Base-by-base conservation (phyloP, 495 filamentous ascomycete genomes). In the Penicillium fimorum region DNA sequence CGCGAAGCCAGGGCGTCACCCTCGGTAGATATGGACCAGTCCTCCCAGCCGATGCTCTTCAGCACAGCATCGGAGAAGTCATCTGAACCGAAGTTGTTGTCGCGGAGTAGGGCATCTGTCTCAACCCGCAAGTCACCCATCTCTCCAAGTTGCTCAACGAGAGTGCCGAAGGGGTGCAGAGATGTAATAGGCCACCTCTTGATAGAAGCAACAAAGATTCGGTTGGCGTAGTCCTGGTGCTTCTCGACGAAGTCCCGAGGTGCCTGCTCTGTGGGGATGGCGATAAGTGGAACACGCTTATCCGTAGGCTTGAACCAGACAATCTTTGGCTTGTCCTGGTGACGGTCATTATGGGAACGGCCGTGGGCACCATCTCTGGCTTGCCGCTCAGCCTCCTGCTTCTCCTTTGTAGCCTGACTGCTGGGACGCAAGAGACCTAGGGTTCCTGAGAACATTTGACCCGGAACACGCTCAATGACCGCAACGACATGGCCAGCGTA, bases 281-380 rank as follows among this genome's bases (percentile, higher is more conserved):
- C 94, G 70, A 98, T 97, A 60, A 98, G 76, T 57, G 95, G 94
- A 43, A 98, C 94, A 64, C 94, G 89, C 81, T 98, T 98, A 72
- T 98, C 94, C 1, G 94, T 98, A 53, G 94, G 94, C 79, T 98
- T 98, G 80, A 98, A 98, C 94, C 94, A 98, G 32, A 98, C 94
- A 75, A 98, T 98, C 85, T 98, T 98, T 38, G 94, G 94, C 74
- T 96, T 97, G 51, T 98, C 95, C 70, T 91, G 92, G 54, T 91
- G 86, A 47, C 92, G 87, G 38, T 90, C 87, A 30, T 88, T 88
- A 50, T 95, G 87, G 41, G 84, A 83, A 50, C 93, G 91, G 50
- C 84, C 82, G 52, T 78, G 79, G 51, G 78, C 79, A 27, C 94
- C 94, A 69, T 97, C 95, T 62, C 95, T 86, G 62, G 92, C 91